Evolutionary conservation across 148 eudicot species (phyloP).

Genomic region (Fallopia convolvulus): DNA sequence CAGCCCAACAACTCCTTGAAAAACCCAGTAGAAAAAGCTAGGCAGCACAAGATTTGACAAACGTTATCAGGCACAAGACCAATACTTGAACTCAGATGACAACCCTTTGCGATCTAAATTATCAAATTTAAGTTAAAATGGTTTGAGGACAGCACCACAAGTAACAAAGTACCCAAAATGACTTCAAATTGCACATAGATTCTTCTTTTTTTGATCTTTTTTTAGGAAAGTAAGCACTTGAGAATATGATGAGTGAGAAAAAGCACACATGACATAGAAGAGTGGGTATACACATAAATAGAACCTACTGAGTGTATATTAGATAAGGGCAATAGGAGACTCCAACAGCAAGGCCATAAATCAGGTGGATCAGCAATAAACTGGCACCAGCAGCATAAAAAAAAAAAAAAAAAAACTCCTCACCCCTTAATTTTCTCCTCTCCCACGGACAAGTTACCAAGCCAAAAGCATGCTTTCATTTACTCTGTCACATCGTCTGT

Average conservation of each 20-base stretch:
- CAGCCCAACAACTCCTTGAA: not conserved
- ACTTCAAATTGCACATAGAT: not conserved
- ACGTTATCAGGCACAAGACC: not conserved
- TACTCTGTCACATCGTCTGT: not conserved
- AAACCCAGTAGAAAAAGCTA: not conserved
- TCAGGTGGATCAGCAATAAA: not conserved
- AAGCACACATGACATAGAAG: not conserved
- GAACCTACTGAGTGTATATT: not conserved
- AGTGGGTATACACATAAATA: not conserved
- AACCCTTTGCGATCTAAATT: not conserved
- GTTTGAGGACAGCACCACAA: not conserved
- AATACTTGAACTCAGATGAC: not conserved
- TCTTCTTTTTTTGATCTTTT: no score
- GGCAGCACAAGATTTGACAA: not conserved
- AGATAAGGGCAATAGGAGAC: not conserved
- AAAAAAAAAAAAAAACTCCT: not conserved
- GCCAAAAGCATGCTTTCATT: slow-evolving; percentile 2
- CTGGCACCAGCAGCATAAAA: not conserved
- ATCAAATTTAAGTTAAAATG: not conserved
- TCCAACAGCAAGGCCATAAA: not conserved
- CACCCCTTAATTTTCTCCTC: not conserved
- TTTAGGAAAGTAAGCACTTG: not conserved
- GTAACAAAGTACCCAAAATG: not conserved
- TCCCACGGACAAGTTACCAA: not conserved
- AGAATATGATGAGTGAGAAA: not conserved